Conservation (phyloP, 148 eudicot genomes). For the Fagopyrum tataricum region DNA sequence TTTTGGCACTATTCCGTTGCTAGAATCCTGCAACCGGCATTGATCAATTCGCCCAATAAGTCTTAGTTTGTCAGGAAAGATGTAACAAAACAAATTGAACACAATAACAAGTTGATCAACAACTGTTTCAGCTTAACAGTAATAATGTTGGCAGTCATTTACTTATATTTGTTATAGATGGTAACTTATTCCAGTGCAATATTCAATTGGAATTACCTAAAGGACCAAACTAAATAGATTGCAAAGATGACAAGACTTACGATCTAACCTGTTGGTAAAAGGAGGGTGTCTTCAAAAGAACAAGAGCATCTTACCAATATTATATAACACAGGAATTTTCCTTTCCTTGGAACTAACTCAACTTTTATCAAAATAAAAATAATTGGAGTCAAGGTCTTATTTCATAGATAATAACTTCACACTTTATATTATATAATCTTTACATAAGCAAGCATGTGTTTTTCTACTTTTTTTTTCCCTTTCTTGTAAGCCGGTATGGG, state of each 20-base stretch:
- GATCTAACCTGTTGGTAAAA: too few relatives aligned
- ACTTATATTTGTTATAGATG: background rate
- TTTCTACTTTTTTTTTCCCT: background rate
- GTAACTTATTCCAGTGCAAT: background rate
- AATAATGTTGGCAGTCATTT: background rate
- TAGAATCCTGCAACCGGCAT: slow-evolving; percentile 28
- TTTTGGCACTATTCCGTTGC: background rate
- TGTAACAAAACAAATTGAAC: background rate
- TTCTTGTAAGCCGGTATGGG: background rate
- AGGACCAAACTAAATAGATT: background rate
- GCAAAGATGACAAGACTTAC: too few relatives aligned
- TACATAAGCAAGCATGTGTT: background rate
- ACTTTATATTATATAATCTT: too few relatives aligned
- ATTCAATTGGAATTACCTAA: background rate
- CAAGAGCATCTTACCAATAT: too few relatives aligned
- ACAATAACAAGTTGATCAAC: background rate
- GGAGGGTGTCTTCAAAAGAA: too few relatives aligned
- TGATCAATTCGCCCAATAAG: background rate
- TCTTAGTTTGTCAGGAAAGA: background rate
- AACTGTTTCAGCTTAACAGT: background rate
- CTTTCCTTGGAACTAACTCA: too few relatives aligned
- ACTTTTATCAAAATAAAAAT: too few relatives aligned
- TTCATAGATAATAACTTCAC: too few relatives aligned
- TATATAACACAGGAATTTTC: too few relatives aligned
- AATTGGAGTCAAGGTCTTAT: too few relatives aligned